Conservation (phyloP, 805 yeast species). For the Danielozyma ontarioensis region DNA sequence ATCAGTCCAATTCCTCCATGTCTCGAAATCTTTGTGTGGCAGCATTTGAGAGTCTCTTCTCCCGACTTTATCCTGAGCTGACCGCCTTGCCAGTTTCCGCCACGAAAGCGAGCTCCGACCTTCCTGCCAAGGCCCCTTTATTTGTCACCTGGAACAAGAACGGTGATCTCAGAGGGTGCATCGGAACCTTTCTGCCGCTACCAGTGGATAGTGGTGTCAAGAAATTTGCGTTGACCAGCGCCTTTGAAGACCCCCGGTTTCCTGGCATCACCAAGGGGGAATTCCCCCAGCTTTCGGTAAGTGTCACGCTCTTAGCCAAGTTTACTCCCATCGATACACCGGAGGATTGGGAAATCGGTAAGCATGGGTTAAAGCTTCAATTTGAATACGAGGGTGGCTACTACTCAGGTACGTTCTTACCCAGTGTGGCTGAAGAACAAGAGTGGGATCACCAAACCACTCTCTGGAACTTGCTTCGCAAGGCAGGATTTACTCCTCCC, state of each 20-base stretch:
- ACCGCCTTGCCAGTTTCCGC: no score
- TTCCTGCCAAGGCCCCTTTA: conserved; percentile 50
- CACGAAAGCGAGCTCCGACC: no score
- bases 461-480: conserved; percentile 59
- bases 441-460: conserved; percentile 76
- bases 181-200: conserved; percentile 73
- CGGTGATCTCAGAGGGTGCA: conserved; percentile 74
- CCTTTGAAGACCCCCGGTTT: conserved; percentile 77
- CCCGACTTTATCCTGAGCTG: no score
- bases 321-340: conserved; percentile 50
- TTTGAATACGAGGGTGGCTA: conserved; percentile 37
- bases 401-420: conserved; percentile 78
- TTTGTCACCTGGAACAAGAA: conserved; percentile 83
- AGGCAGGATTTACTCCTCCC: conserved; percentile 48
- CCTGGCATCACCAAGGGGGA: conserved; percentile 56
- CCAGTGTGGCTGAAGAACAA: conserved; percentile 86
- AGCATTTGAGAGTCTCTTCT: no score
- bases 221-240: conserved; percentile 56
- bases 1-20: no score
- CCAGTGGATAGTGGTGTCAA: conserved; percentile 54
- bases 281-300: conserved; percentile 46
- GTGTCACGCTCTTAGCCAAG: conserved; percentile 61
- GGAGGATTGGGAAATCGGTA: conserved; percentile 75
- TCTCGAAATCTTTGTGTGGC: no score
- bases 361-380: conserved; percentile 69